Base-by-base conservation (phyloP, 1,284 basidiomycete species). In the Sanghuangporus sanghuang region DNA sequence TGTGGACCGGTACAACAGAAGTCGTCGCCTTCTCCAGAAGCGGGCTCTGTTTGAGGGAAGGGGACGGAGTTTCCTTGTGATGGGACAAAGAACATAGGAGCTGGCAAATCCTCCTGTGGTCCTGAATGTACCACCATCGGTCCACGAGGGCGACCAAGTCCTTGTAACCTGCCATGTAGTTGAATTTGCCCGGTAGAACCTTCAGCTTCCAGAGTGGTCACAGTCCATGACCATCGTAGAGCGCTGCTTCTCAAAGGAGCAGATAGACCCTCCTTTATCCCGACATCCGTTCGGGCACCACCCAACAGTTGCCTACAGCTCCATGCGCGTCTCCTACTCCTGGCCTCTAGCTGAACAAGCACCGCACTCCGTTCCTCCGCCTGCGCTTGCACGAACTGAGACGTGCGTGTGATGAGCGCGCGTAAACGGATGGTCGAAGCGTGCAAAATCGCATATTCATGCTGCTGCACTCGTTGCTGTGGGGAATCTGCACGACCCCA, bases 301-400 rank as follows among this genome's bases (percentile, higher is more conserved):
- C 63, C 63, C 40, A 55, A 32, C 16, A 64, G 32, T 8, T 50
- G 73, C 40, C 76, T 72, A 68, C 80, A 82, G 54, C 79, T 73
- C 85, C 85, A 86, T 14, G 84, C 85, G 9, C 83, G 76, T 44
- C 85, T 75, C 16, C 79, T 74, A 60, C 78, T 78, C 66, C 81
- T 77, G 57, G 82, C 76, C 69, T 84, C 83, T 23, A 85, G 71
- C 11, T 82, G 71, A 9, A 75, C 73, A 32, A 79, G 63, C 6
- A 23, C 42, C n/a, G 61, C 64, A 18, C 40, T 32, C 12, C 61
- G 48, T 27, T 63, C 61, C 18, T 52, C 42, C 16, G 27, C 48
- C 18, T 39, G 44, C 8, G 36, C 54, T 5, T 18, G 27, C 35
- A 36, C 46, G 18, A 53, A 27, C 18, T 48, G 46, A 3, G 46